Evolutionary conservation across 768 basidiomycete genomes (phyloP).

Genomic region (Tylopilus sp.): DNA sequence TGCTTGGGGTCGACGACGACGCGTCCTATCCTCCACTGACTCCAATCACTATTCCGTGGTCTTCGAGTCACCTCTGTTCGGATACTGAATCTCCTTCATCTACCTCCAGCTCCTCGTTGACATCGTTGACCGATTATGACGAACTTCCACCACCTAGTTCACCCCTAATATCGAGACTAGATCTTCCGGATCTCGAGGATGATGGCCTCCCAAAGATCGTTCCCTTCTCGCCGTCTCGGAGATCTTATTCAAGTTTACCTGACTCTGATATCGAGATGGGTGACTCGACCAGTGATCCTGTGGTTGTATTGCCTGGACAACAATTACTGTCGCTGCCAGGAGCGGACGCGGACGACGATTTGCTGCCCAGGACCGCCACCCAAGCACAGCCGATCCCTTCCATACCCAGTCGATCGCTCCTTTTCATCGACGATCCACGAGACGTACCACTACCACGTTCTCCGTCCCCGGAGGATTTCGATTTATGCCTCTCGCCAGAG

Average conservation of each 20-base stretch:
- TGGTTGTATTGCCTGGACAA: conserved; percentile 17
- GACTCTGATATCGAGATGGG: conserved; percentile 27
- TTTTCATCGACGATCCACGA: conserved; percentile 43
- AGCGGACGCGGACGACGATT: conserved; percentile 40
- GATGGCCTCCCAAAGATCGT: conserved; percentile 18
- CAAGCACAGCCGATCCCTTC: conserved; percentile 7
- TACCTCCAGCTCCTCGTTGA: conserved; percentile 10
- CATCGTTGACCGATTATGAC: conserved; percentile 25
- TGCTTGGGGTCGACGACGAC: conserved; percentile 27
- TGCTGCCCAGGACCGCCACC: conserved; percentile 31
- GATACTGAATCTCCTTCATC: conserved; percentile 17
- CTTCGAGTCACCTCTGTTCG: conserved; percentile 4
- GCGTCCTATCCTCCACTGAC: conserved; percentile 13
- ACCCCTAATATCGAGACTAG: conserved; percentile 29
- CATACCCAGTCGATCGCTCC: conserved; percentile 27
- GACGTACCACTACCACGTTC: conserved; percentile 40
- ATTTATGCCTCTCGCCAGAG: conserved; percentile 35
- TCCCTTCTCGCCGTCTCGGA: conserved; percentile 29
- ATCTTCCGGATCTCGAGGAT: conserved; percentile 33
- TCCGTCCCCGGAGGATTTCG: conserved; percentile 41
- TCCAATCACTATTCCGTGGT: conserved; percentile 18
- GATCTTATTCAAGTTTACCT: conserved; percentile 28
- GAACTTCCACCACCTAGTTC: conserved; percentile 26
- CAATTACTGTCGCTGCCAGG: conserved; percentile 39
- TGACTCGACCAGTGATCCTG: conserved; percentile 16